Evolutionary conservation across 2,329 filamentous ascomycete species (phyloP).

Genomic region (Daldinia sp.): DNA sequence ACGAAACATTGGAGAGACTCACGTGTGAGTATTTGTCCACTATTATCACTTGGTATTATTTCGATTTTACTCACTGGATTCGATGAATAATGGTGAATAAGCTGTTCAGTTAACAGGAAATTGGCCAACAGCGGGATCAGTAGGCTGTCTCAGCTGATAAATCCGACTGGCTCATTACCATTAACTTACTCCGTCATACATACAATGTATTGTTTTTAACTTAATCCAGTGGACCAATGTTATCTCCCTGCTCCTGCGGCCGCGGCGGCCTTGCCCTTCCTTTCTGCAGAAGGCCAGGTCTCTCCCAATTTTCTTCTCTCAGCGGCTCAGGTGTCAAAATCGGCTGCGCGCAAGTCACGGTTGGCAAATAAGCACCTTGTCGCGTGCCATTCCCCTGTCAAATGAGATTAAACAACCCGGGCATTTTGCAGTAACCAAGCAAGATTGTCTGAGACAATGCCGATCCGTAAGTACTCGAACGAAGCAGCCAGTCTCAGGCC

Average conservation of each 20-base stretch:
- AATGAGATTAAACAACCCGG: conserved; percentile 34
- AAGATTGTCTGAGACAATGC: conserved; percentile 32
- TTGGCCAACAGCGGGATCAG: conserved; percentile 26
- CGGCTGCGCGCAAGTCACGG: conserved; percentile 39
- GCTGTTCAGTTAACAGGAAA: conserved; percentile 23
- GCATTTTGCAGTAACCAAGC: conserved; percentile 33
- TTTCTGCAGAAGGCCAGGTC: conserved; percentile 32
- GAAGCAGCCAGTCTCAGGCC: conserved; percentile 27
- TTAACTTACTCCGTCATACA: conserved; percentile 22
- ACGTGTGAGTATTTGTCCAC: conserved; percentile 1
- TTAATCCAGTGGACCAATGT: conserved; percentile 29
- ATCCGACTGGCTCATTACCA: conserved; percentile 32
- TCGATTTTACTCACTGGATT: conserved; percentile 11
- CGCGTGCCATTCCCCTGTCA: conserved; percentile 36
- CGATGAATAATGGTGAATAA: conserved; percentile 11
- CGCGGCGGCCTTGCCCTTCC: conserved; percentile 30
- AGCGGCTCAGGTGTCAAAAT: conserved; percentile 36
- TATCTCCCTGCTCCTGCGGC: conserved; percentile 28
- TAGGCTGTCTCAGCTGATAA: conserved; percentile 33
- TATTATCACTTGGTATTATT: conserved; percentile 7
- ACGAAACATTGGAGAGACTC: background rate
- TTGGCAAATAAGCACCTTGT: conserved; percentile 35
- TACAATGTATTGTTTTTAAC: conserved; percentile 26
- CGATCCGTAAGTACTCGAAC: conserved; percentile 31
- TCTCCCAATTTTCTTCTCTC: conserved; percentile 30